Conservation (phyloP, 1,139 yeast genomes). For the Diutina mesorugosa region DNA sequence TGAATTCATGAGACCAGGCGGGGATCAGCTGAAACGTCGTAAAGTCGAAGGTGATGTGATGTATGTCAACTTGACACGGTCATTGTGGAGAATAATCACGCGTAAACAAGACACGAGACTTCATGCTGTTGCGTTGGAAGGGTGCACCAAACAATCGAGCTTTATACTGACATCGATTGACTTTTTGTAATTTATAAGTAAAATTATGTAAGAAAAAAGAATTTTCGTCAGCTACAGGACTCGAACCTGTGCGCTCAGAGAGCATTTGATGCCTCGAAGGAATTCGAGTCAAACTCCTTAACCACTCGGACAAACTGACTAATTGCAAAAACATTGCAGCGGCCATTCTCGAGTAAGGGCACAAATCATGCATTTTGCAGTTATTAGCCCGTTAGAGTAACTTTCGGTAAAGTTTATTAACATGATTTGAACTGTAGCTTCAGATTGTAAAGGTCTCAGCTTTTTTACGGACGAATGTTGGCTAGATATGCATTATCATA, state of each 20-base stretch:
- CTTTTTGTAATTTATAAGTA: constrained; percentile 9
- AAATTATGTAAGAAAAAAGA: background rate
- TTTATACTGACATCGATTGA: constrained; percentile 11
- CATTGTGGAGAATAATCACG: constrained; percentile 22
- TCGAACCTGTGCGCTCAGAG: constrained; percentile 2
- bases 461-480: no score
- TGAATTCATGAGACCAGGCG: constrained; percentile 11
- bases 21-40: constrained; percentile 3
- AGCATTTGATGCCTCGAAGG: background rate
- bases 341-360: no score
- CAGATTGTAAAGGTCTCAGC: no score
- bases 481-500: no score
- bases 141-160: constrained; percentile 13
- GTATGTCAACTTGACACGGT: constrained; percentile 18
- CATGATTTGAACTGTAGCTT: no score
- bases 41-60: constrained; percentile 18
- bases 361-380: no score
- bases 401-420: no score
- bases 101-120: constrained; percentile 14
- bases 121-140: constrained; percentile 21
- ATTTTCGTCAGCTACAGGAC: constrained; percentile 1
- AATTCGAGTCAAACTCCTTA: constrained; percentile 1
- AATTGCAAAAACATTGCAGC: background rate
- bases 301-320: constrained; percentile 2
- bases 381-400: no score